Percentiles rank a stretch among this genome's conserved stretches.
phyloP scores from a whole-genome alignment of 1,139 yeast species.

The Blastobotrys malaysiensis region DNA sequence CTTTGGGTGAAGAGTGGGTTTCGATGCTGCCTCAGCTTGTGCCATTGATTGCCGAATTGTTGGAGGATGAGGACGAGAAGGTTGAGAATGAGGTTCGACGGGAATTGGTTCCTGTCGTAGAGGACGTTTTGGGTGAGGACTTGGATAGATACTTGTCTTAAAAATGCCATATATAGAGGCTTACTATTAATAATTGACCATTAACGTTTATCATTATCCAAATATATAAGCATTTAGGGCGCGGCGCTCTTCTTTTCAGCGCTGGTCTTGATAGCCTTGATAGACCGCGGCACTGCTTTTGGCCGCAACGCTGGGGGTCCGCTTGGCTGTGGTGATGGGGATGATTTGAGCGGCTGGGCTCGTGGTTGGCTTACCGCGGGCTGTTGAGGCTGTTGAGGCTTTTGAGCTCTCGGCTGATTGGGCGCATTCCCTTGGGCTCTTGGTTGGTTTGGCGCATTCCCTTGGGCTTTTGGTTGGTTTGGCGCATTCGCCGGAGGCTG shows the following conservation, averaged over 20 bases:
- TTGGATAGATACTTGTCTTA: slow-evolving; percentile 80
- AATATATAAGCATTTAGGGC: background rate
- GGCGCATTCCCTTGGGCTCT: no score
- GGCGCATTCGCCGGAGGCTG: no score
- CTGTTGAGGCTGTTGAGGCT: background rate
- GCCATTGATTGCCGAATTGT: slow-evolving; percentile 89
- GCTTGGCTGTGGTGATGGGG: no score
- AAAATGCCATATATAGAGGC: slow-evolving; percentile 3
- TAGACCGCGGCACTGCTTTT: background rate
- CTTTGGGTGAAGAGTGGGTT: slow-evolving; percentile 94
- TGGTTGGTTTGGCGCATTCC: no score
- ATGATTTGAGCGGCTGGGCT: no score
- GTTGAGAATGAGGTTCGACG: slow-evolving; percentile 89
- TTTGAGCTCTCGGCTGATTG: background rate
- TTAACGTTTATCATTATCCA: no score
- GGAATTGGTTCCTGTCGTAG: slow-evolving; percentile 89
- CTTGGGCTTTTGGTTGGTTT: no score
- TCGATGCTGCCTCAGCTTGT: slow-evolving; percentile 86
- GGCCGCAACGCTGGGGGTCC: no score
- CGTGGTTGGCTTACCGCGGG: background rate
- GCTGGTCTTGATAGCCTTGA: background rate
- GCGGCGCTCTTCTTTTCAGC: background rate
- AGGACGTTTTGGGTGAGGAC: slow-evolving; percentile 90
- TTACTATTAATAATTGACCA: no score
- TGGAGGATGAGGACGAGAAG: slow-evolving; percentile 92